These are phyloP conservation scores for Comarum palustre DNA, from an alignment of 306 rosid genomes.

Conservation along the genomic window DNA sequence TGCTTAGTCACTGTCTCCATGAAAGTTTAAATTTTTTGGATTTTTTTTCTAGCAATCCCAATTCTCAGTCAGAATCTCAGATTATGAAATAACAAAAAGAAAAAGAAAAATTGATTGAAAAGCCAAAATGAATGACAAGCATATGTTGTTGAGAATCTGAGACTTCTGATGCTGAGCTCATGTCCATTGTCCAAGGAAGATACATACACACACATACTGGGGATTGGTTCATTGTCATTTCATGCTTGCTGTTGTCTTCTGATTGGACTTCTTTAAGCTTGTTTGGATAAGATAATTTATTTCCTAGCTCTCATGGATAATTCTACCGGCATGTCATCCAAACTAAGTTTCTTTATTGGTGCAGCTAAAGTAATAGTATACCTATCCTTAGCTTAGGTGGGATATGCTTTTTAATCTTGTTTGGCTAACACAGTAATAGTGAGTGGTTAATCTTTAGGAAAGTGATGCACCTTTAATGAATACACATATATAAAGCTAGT, in stretches of 20 bases:
- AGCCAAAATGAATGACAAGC: constrained; percentile 1
- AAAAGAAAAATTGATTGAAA: background rate
- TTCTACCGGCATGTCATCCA: constrained; percentile 11
- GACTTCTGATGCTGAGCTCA: background rate
- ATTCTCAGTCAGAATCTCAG: background rate
- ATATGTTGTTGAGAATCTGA: background rate
- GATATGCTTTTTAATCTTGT: constrained; percentile 1
- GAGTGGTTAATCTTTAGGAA: constrained; percentile 2
- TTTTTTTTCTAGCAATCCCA: background rate
- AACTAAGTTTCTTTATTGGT: constrained; percentile 16
- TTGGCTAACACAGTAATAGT: background rate
- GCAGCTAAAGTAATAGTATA: constrained; percentile 5
- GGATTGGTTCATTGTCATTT: constrained; percentile 25
- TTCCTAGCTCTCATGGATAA: constrained; percentile 2
- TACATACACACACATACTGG: background rate
- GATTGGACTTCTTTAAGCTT: constrained; percentile 21
- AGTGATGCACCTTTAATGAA: background rate
- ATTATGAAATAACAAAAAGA: background rate
- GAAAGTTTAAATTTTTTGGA: background rate
- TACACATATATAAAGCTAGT: background rate
- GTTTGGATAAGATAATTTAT: constrained; percentile 23
- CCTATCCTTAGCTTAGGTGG: constrained; percentile 13
- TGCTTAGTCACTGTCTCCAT: constrained; percentile 15
- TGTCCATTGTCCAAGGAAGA: constrained; percentile 15
- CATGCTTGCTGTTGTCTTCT: constrained; percentile 29